These are phyloP conservation scores for Pseudogymnoascus sp. DNA, from an alignment of 2,329 filamentous ascomycete genomes.

Conservation along the genomic window DNA sequence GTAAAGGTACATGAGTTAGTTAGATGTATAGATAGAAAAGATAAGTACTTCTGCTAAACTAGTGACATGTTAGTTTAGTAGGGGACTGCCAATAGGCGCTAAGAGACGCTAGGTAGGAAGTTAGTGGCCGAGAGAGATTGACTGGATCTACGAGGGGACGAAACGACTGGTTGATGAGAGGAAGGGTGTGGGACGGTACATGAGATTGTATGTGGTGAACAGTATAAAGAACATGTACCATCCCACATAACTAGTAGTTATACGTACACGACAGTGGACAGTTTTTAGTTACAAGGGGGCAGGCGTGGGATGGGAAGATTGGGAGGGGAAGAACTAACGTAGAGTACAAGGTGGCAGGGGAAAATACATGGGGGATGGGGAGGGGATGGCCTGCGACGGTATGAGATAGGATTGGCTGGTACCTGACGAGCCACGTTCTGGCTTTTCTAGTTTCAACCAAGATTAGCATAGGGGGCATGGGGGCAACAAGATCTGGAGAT, in stretches of 20 bases:
- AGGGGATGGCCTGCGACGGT: background rate
- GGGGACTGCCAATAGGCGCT: background rate
- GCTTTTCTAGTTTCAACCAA: slow-evolving; percentile 7
- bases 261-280: slow-evolving; percentile 1
- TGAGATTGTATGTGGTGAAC: background rate
- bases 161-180: background rate
- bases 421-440: slow-evolving; percentile 8
- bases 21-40: background rate
- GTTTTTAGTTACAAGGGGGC: background rate
- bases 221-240: background rate
- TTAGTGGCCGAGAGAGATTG: slow-evolving; percentile 9
- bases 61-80: background rate
- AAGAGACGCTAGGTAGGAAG: background rate
- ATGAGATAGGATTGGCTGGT: background rate
- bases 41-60: background rate
- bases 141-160: slow-evolving; percentile 1
- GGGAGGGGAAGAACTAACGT: too few relatives aligned
- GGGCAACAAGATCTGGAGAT: background rate
- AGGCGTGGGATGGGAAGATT: background rate
- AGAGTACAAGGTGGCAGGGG: background rate
- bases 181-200: background rate
- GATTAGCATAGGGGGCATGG: background rate
- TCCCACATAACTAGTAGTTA: background rate
- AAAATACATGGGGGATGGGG: background rate
- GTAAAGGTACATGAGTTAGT: background rate